Base-by-base conservation (phyloP, 169 alveolate genomes). In the Cryptosporidium meleagridis region DNA sequence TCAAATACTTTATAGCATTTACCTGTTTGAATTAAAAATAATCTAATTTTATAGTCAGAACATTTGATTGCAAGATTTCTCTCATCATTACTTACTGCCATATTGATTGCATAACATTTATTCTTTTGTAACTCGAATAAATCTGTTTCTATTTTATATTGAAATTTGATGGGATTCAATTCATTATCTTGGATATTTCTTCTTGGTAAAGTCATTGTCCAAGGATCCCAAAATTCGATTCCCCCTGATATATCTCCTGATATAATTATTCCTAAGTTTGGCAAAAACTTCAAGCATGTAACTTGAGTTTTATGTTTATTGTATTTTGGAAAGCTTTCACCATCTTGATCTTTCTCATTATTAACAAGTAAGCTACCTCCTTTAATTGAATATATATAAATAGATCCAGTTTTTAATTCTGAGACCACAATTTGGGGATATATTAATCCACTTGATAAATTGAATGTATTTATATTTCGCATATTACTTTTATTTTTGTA, bases 111-210 rank as follows among this genome's bases (percentile, higher is more conserved):
- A 84, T 85, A 91, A 4, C 96, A 92, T 69, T 95, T 94, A 29
- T 92, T 75, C 85, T 96, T 95, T 69, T 94, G 92, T 69, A 97
- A 73, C 87, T 96, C 98, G 80, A 94, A 96, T 48, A 96, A 92
- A 92, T 97, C 99, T 16, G 99, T 97, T 37, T 96, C 96, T 16
- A 93, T 68, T 85, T 94, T 94, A 26, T 85, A 87, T 31, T 75
- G 68, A 91, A 93, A 95, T 44, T 89, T 91, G 23, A 94, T 73
- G 26, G 84, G 39, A 69, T 85, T 69, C 4, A 71, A 85, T 26
- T 87, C 62, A 21, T 44, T 18, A 53, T 44, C 23, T 33, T n/a
- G 33, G 1, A 33, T 18, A 2, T 29, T 92, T 35, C 41, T 58
- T 33, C 18, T 59, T 31, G 96, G 96, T 75, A 94, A 85, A 52